Evolutionary conservation across 495 filamentous ascomycete species (phyloP).

Genomic region (Aspergillus cavernicola): DNA sequence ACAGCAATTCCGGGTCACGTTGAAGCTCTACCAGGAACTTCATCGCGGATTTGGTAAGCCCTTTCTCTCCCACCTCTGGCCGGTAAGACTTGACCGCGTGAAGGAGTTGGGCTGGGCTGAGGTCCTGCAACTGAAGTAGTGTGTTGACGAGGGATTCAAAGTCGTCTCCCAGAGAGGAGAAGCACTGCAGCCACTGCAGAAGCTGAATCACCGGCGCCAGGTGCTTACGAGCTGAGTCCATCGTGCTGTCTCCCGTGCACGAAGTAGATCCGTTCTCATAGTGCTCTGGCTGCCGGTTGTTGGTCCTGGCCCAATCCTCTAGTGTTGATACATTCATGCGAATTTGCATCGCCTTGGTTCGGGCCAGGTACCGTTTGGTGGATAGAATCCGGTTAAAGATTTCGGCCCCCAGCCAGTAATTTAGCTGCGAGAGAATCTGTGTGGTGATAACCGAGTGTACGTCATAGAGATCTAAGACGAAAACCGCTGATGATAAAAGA

Average conservation of each 20-base stretch:
- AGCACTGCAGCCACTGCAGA: conserved; percentile 96
- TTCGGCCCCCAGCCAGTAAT: conserved; percentile 96
- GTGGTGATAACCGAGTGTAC: conserved; percentile 95
- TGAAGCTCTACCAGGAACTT: conserved; percentile 82
- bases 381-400: conserved; percentile 98
- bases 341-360: conserved; percentile 99
- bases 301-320: conserved; percentile 92
- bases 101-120: conserved; percentile 85
- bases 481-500: conserved; percentile 90
- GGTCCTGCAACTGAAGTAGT: conserved; percentile 76
- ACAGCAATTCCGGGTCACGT: conserved; percentile 52
- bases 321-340: conserved; percentile 95
- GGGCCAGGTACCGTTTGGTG: conserved; percentile 87
- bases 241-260: conserved; percentile 78
- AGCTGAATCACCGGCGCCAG: conserved; percentile 90
- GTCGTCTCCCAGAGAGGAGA: conserved; percentile 93
- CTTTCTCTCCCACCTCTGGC: conserved; percentile 92
- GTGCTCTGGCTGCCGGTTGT: conserved; percentile 93
- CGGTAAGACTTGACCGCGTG: conserved; percentile 91
- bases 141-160: conserved; percentile 83
- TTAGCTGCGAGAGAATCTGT: conserved; percentile 86
- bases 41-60: conserved; percentile 76
- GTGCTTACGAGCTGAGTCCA: conserved; percentile 78
- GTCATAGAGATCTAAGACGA: conserved; percentile 96
- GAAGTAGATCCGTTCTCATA: conserved; percentile 88